Evolutionary conservation across 106 monocot genomes (phyloP), one percentile per base, ranked within the genome.

Genomic region (Cymbidium sinense): DNA sequence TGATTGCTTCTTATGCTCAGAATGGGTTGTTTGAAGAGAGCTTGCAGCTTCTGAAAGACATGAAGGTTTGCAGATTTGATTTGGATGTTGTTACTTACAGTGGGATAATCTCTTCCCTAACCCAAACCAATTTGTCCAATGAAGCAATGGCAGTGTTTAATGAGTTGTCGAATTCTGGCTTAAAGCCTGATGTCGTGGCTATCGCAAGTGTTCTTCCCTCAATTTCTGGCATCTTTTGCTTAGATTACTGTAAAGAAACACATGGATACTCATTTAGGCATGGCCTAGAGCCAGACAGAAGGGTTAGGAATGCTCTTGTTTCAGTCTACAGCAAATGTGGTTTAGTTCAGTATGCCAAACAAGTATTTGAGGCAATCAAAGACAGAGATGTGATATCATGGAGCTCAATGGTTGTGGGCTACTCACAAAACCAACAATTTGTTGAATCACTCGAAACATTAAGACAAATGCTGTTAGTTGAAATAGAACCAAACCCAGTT

Each of bases 301-400:
- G 87, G 82, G 76, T 92, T 55, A 74, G 76, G 65, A 93, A 89
- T 62, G 89, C 93, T 71, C 86, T 93, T 5, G 87, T 93, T 29
- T 87, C 87, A 1, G 85, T 79, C 20, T 93, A 93, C 43, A 55
- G 83, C 75, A 85, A 70, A 37, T 85, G 77, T 44, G 85, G 84
- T 34, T 62, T 20, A 1, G 39, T 87, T 11, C 44, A 55, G 52
- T 6, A 75, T 50, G 87, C 85, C 0, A 70, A 71, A 43, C 73
- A 23, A 47, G 82, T 93, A 5, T 93, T 93, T 50, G 31, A 73
- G 20, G 37, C 28, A 5, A 86, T 83, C 8, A 7, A 23, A 7
- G 31, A 77, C n/a, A 70, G 78, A 51, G 93, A 93, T 67, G 85
- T 87, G 51, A 87, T 93, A 55, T 89, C 93, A 2, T 93, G 93